Evolutionary conservation across 768 basidiomycete genomes (phyloP).

Genomic region (Xerocomus spinulosus): DNA sequence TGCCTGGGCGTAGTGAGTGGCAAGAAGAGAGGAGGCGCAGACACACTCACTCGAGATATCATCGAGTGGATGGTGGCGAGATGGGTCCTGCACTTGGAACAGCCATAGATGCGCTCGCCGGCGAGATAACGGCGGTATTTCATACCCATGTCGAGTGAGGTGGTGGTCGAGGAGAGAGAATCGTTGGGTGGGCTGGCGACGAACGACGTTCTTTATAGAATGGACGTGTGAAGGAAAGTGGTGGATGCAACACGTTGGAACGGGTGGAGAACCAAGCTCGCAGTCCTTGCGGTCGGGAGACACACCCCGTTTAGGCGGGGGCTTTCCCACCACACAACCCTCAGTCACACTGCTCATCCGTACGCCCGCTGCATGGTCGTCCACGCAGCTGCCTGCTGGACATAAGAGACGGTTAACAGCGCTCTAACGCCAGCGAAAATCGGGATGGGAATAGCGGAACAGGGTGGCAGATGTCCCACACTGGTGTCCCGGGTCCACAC

Average conservation of each 20-base stretch:
- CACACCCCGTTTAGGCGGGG: slow-evolving; percentile 20
- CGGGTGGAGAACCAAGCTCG: slow-evolving; percentile 10
- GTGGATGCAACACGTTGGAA: slow-evolving; percentile 1
- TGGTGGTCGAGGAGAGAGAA: neutral
- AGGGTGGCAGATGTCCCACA: slow-evolving; percentile 19
- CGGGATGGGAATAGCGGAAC: too few relatives aligned
- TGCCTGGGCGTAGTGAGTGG: slow-evolving; percentile 49
- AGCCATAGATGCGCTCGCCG: slow-evolving; percentile 84
- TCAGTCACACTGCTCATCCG: too few relatives aligned
- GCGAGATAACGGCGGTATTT: slow-evolving; percentile 83
- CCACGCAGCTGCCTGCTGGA: too few relatives aligned
- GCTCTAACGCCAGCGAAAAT: slow-evolving; percentile 36
- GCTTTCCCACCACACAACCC: slow-evolving; percentile 20
- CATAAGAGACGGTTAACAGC: slow-evolving; percentile 2
- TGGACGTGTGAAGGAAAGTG: slow-evolving; percentile 27
- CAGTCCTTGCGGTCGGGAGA: slow-evolving; percentile 21
- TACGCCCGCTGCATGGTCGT: too few relatives aligned
- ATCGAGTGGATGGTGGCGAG: slow-evolving; percentile 88
- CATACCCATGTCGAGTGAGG: slow-evolving; percentile 66
- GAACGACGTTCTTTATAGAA: slow-evolving; percentile 24
- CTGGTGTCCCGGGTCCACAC: slow-evolving; percentile 15
- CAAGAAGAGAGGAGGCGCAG: neutral
- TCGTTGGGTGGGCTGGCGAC: slow-evolving; percentile 1
- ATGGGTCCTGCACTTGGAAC: slow-evolving; percentile 82
- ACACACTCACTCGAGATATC: slow-evolving; percentile 71